phyloP scores from a whole-genome alignment of 306 rosid species.

The Prunus salicina region DNA sequence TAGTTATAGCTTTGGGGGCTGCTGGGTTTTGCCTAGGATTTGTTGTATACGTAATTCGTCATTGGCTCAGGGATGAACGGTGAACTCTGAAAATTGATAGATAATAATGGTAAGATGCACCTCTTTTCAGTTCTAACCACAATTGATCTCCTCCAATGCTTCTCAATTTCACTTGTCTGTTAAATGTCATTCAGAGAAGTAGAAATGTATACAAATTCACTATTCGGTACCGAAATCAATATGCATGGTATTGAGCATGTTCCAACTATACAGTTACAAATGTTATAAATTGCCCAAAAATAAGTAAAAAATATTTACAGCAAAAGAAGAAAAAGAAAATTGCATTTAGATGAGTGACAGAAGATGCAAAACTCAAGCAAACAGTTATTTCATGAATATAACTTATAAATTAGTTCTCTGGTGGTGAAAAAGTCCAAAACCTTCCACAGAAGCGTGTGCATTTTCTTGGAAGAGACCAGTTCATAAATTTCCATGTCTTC shows the following conservation, averaged over 20 bases:
- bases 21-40: slow-evolving; percentile 60
- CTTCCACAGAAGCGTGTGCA: neutral
- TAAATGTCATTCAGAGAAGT: neutral
- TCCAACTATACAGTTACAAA: neutral
- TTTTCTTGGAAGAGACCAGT: neutral
- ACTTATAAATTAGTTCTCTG: neutral
- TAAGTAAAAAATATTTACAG: no score
- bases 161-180: neutral
- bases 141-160: neutral
- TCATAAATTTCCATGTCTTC: neutral
- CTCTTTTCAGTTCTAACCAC: neutral
- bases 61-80: slow-evolving; percentile 64
- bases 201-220: no score
- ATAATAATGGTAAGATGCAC: neutral
- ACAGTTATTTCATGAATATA: neutral
- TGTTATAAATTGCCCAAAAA: no score
- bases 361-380: neutral
- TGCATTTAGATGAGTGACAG: no score
- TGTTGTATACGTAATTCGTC: slow-evolving; percentile 36
- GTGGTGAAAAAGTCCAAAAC: neutral
- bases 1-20: slow-evolving; percentile 48
- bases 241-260: neutral
- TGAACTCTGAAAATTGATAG: neutral
- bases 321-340: no score
- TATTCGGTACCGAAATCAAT: no score